Percentiles rank a stretch among this genome's conserved stretches.
These are phyloP conservation scores for Ophiosphaerella korrae DNA, from an alignment of 2,329 filamentous ascomycete species.

Conservation along the genomic window DNA sequence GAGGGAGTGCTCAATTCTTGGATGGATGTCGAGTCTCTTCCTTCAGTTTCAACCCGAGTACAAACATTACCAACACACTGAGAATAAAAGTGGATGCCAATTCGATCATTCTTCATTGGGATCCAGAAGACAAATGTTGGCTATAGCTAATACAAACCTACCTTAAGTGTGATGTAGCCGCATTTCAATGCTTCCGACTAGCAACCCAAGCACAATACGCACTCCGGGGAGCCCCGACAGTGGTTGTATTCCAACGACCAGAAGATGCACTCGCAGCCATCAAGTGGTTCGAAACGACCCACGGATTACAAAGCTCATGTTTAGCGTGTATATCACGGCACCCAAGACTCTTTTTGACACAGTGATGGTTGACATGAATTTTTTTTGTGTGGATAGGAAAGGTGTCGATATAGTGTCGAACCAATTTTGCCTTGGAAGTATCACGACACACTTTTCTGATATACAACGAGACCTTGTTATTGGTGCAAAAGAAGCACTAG, in stretches of 20 bases:
- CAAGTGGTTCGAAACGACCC: neutral
- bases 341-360: too few species aligned
- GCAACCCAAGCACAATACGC: neutral
- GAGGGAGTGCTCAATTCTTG: conserved; percentile 3
- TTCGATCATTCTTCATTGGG: conserved; percentile 9
- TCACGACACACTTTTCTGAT: conserved; percentile 7
- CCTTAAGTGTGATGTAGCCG: too few species aligned
- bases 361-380: too few species aligned
- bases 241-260: conserved; percentile 9
- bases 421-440: neutral
- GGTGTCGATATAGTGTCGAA: too few species aligned
- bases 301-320: too few species aligned
- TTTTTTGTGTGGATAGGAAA: too few species aligned
- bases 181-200: too few species aligned
- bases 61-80: conserved; percentile 6
- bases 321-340: too few species aligned
- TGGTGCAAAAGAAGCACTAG: conserved; percentile 2
- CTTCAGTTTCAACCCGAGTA: conserved; percentile 1
- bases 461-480: neutral
- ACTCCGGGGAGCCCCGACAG: neutral
- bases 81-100: conserved; percentile 12
- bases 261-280: conserved; percentile 10
- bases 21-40: conserved; percentile 5
- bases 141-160: too few species aligned
- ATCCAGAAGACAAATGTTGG: neutral